Conservation (phyloP, 2,329 filamentous ascomycete genomes). For the Colletotrichum noveboracense region DNA sequence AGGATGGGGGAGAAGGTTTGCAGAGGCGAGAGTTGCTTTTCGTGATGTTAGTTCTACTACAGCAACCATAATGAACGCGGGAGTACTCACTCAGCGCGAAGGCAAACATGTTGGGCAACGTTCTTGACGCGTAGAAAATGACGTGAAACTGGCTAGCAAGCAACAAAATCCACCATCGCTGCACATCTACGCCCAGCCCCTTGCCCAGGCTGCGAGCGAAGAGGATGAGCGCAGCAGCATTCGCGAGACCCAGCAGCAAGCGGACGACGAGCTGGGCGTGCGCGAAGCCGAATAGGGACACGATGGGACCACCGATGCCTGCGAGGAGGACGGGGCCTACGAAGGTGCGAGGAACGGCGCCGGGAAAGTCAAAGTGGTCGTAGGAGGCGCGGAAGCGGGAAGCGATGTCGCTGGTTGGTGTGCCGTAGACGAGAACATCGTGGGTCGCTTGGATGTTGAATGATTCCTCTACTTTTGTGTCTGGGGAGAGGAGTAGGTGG, state of each 20-base stretch:
- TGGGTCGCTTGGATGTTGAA: conserved; percentile 96
- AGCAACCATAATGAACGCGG: neutral
- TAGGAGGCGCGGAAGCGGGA: conserved; percentile 67
- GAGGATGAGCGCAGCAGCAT: conserved; percentile 70
- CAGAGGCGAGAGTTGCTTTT: conserved; percentile 71
- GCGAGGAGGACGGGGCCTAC: conserved; percentile 81
- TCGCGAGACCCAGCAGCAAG: conserved; percentile 77
- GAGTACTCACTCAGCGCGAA: conserved; percentile 76
- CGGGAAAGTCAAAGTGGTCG: conserved; percentile 90
- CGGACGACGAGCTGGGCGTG: conserved; percentile 70
- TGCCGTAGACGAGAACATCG: conserved; percentile 84
- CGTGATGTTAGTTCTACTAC: neutral
- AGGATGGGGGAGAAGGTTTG: conserved; percentile 44
- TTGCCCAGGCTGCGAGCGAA: conserved; percentile 69
- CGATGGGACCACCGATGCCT: conserved; percentile 70
- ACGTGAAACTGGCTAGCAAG: conserved; percentile 90
- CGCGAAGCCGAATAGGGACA: conserved; percentile 60
- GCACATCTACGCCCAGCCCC: conserved; percentile 72
- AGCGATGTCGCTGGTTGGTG: conserved; percentile 62
- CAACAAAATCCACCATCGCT: conserved; percentile 80
- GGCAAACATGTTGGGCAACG: conserved; percentile 95
- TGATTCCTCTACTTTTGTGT: conserved; percentile 98
- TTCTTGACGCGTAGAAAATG: conserved; percentile 89
- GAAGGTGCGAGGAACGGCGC: conserved; percentile 90
- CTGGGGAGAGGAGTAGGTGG: conserved; percentile 78